phyloP scores from a whole-genome alignment of 1,284 basidiomycete genomes.

The Rhodofomes roseus region DNA sequence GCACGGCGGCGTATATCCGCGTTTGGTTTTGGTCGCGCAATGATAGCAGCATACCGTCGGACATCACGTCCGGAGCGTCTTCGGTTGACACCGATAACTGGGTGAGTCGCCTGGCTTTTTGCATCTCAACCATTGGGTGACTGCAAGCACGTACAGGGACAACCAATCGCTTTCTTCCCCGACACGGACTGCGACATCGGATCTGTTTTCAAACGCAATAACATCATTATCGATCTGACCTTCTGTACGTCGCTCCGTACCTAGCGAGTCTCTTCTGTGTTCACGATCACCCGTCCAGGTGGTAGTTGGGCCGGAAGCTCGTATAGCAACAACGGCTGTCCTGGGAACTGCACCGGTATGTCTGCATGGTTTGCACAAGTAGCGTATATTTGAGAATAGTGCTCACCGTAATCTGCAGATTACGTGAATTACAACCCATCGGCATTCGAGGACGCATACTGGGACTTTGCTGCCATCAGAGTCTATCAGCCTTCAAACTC shows the following conservation, averaged over 20 bases:
- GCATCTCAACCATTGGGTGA: neutral
- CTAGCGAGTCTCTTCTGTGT: too few species aligned
- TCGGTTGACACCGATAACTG: slow-evolving; percentile 44
- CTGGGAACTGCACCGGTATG: slow-evolving; percentile 42
- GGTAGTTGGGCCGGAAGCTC: slow-evolving; percentile 48
- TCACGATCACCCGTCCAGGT: neutral
- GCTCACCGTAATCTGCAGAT: too few species aligned
- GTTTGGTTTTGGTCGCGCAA: slow-evolving; percentile 59
- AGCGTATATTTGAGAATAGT: too few species aligned
- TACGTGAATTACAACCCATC: slow-evolving; percentile 61
- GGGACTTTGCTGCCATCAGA: slow-evolving; percentile 9
- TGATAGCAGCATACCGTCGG: slow-evolving; percentile 38
- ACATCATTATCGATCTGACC: slow-evolving; percentile 51
- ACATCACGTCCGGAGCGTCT: slow-evolving; percentile 37
- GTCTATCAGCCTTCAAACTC: slow-evolving; percentile 5
- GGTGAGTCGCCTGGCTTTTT: slow-evolving; percentile 27
- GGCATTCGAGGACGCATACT: slow-evolving; percentile 65
- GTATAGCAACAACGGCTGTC: slow-evolving; percentile 39
- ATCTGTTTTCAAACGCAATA: slow-evolving; percentile 43
- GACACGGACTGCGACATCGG: slow-evolving; percentile 39
- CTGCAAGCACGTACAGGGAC: slow-evolving; percentile 33
- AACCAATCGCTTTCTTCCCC: slow-evolving; percentile 47
- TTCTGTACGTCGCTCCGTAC: slow-evolving; percentile 27
- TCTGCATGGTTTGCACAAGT: slow-evolving; percentile 11
- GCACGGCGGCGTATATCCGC: slow-evolving; percentile 44